These are phyloP conservation scores for Neoascochyta sp. DNA, from an alignment of 2,329 filamentous ascomycete genomes.

Conservation along the genomic window DNA sequence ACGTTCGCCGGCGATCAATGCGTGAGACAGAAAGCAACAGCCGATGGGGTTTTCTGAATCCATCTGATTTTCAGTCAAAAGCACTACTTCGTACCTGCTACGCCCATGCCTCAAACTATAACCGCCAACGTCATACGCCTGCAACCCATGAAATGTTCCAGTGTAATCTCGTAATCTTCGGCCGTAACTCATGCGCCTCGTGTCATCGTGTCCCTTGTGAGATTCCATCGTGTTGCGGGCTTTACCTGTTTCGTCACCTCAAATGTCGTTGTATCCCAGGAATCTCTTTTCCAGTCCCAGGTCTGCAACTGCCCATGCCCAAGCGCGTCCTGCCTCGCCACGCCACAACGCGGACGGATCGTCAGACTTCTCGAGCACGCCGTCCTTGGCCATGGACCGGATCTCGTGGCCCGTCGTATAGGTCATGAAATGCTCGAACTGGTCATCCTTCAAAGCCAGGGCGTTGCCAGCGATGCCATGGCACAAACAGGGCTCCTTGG, in stretches of 20 bases:
- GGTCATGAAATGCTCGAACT: constrained; percentile 56
- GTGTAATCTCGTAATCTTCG: too few species aligned
- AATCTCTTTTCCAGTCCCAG: constrained; percentile 46
- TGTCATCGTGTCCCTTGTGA: constrained; percentile 19
- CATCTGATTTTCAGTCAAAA: too few species aligned
- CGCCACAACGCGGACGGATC: constrained; percentile 51
- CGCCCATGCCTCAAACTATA: too few species aligned
- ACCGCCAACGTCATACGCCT: too few species aligned
- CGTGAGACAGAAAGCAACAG: too few species aligned
- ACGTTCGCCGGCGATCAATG: too few species aligned
- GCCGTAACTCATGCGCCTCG: constrained; percentile 17
- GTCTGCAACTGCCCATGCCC: constrained; percentile 48
- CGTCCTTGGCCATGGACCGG: constrained; percentile 51
- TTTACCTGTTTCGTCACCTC: constrained; percentile 2
- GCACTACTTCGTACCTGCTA: too few species aligned
- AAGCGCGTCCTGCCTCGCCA: constrained; percentile 48
- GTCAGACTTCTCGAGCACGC: constrained; percentile 50
- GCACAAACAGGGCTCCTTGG: constrained; percentile 63
- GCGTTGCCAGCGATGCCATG: constrained; percentile 65
- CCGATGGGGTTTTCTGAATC: too few species aligned
- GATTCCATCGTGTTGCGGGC: neutral
- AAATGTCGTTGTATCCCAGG: constrained; percentile 51
- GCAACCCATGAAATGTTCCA: too few species aligned
- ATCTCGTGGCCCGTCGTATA: constrained; percentile 57
- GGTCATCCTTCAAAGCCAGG: constrained; percentile 50